Evolutionary conservation across 768 basidiomycete species (phyloP).

Genomic region (Calocybe indica): DNA sequence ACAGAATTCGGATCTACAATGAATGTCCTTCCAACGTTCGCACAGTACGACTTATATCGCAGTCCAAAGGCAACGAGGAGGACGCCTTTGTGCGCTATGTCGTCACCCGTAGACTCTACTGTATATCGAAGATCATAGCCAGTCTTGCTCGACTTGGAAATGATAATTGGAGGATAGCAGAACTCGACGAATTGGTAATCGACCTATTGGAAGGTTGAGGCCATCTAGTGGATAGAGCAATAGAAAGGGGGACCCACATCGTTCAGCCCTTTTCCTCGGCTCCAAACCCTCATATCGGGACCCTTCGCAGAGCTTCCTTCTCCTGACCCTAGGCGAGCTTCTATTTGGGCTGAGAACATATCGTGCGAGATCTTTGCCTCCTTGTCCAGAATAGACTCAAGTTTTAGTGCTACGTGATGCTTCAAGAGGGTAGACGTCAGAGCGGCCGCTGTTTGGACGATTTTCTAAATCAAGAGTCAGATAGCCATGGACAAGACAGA

Average conservation of each 20-base stretch:
- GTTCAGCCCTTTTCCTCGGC: slow-evolving; percentile 63
- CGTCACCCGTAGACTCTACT: slow-evolving; percentile 79
- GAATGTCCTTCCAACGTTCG: slow-evolving; percentile 89
- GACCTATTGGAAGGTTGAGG: slow-evolving; percentile 40
- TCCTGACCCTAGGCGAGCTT: slow-evolving; percentile 81
- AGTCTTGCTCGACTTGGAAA: slow-evolving; percentile 76
- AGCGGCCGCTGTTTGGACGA: slow-evolving; percentile 62
- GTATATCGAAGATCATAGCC: slow-evolving; percentile 88
- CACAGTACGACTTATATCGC: slow-evolving; percentile 89
- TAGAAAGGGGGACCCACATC: slow-evolving; percentile 47
- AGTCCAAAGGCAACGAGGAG: slow-evolving; percentile 84
- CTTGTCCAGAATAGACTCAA: slow-evolving; percentile 88
- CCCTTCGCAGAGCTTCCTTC: slow-evolving; percentile 73
- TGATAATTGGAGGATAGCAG: slow-evolving; percentile 93
- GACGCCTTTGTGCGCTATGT: slow-evolving; percentile 83
- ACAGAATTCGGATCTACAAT: slow-evolving; percentile 93
- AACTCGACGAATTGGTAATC: slow-evolving; percentile 92
- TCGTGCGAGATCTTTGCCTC: slow-evolving; percentile 91
- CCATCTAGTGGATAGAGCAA: neutral
- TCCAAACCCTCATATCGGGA: slow-evolving; percentile 93
- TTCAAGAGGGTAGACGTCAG: slow-evolving; percentile 83
- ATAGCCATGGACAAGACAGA: slow-evolving; percentile 36
- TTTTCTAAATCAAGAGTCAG: slow-evolving; percentile 50
- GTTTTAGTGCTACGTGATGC: slow-evolving; percentile 80
- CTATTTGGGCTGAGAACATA: slow-evolving; percentile 77